Evolutionary conservation across 2,329 filamentous ascomycete genomes (phyloP).

Genomic region (Ilyonectria destructans): DNA sequence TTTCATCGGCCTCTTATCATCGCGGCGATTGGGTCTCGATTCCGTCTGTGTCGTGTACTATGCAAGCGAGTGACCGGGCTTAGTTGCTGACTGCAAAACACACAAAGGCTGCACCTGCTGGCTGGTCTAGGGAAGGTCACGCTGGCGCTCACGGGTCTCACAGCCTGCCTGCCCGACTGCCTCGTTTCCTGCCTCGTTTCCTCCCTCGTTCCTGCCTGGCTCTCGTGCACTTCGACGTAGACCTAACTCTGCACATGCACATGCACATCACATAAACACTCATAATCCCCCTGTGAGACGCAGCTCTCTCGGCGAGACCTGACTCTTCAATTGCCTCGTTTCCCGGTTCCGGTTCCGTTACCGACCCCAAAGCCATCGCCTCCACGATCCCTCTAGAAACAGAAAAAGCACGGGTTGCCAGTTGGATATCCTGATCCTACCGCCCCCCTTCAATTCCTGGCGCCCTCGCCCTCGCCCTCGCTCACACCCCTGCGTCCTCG

Average conservation of each 20-base stretch:
- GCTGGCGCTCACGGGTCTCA: conserved; percentile 22
- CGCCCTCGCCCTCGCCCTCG: conserved; percentile 37
- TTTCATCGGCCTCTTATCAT: not conserved
- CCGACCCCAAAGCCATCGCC: conserved; percentile 15
- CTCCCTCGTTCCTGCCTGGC: no score
- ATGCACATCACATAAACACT: not conserved
- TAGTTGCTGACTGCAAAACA: not conserved
- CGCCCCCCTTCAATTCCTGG: conserved; percentile 29
- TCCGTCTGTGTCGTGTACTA: not conserved
- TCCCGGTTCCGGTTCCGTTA: conserved; percentile 24
- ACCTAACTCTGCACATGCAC: not conserved
- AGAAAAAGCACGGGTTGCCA: conserved; percentile 20
- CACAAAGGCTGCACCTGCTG: conserved; percentile 13
- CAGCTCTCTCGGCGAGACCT: not conserved
- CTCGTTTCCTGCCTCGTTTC: not conserved
- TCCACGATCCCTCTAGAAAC: conserved; percentile 14
- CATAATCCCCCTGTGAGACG: not conserved
- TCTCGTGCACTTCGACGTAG: not conserved
- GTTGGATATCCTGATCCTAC: conserved; percentile 14
- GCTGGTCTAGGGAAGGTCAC: conserved; percentile 25
- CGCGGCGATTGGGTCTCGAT: not conserved
- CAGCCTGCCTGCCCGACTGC: conserved; percentile 8
- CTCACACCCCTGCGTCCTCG: conserved; percentile 43
- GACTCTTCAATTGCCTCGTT: conserved; percentile 19
- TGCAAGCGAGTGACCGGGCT: conserved; percentile 11